A percentile compares a stretch with the other conserved stretches of the same genome.
Conservation (phyloP, 192 early-diverging fungal genomes). For the Physocladia obscura region DNA sequence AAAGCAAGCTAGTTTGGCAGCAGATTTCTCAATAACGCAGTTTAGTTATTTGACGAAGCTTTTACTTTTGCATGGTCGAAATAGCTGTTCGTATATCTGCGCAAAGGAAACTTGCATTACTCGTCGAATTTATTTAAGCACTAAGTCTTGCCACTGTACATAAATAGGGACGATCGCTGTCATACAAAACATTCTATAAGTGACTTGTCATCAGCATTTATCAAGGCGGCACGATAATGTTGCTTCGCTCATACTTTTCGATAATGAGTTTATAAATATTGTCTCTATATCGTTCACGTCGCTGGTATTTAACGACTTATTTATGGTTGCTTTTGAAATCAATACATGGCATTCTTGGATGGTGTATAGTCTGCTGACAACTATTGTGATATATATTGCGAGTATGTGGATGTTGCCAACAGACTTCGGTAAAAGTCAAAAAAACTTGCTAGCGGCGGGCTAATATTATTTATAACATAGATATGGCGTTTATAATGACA, state of each 20-base stretch:
- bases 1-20: constrained; percentile 87
- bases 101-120: too few species aligned
- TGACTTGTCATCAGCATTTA: constrained; percentile 95
- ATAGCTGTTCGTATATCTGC: constrained; percentile 84
- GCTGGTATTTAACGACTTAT: constrained; percentile 87
- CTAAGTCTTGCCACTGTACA: too few species aligned
- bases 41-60: constrained; percentile 85
- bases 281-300: constrained; percentile 95
- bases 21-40: constrained; percentile 89
- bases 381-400: constrained; percentile 79
- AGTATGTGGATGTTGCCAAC: constrained; percentile 88
- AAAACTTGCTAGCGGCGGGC: constrained; percentile 28
- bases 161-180: constrained; percentile 86
- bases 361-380: constrained; percentile 80
- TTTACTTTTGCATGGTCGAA: constrained; percentile 92
- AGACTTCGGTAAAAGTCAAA: constrained; percentile 96
- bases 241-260: constrained; percentile 92
- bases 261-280: constrained; percentile 92
- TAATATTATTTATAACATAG: constrained; percentile 37
- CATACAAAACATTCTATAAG: constrained; percentile 89
- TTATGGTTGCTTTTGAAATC: constrained; percentile 95
- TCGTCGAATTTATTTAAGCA: too few species aligned
- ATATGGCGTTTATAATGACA: constrained; percentile 83
- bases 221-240: constrained; percentile 95
- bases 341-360: constrained; percentile 91